Evolutionary conservation across 768 basidiomycete species (phyloP).

Genomic region (Suillus subaureus): DNA sequence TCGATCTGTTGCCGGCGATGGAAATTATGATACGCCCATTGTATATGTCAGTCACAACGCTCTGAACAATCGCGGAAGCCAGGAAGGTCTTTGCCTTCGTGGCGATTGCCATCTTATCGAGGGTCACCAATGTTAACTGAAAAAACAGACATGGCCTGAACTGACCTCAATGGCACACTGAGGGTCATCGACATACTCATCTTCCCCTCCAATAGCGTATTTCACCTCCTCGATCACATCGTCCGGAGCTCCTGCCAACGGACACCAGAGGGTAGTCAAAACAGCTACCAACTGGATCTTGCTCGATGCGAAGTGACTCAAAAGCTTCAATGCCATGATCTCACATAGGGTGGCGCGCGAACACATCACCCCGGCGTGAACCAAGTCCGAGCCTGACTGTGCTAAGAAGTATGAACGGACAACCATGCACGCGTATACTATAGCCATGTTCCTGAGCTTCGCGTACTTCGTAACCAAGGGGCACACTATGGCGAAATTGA

Average conservation of each 20-base stretch:
- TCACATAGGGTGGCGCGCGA: slow-evolving; percentile 82
- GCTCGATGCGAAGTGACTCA: slow-evolving; percentile 71
- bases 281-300: slow-evolving; percentile 77
- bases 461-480: slow-evolving; percentile 82
- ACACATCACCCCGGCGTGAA: slow-evolving; percentile 72
- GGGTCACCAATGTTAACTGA: background rate
- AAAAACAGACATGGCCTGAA: slow-evolving; percentile 15
- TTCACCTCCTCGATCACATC: slow-evolving; percentile 72
- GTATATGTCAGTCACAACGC: slow-evolving; percentile 86
- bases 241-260: slow-evolving; percentile 72
- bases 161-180: slow-evolving; percentile 87
- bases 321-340: slow-evolving; percentile 85
- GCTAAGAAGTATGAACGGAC: slow-evolving; percentile 78
- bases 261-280: slow-evolving; percentile 83
- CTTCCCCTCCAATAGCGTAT: slow-evolving; percentile 53
- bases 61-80: slow-evolving; percentile 80
- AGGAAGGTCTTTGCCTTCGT: slow-evolving; percentile 85
- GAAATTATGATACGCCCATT: slow-evolving; percentile 76
- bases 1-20: slow-evolving; percentile 60
- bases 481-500: slow-evolving; percentile 79
- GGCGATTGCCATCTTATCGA: slow-evolving; percentile 78
- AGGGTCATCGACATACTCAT: slow-evolving; percentile 60
- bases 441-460: slow-evolving; percentile 69
- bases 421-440: slow-evolving; percentile 77
- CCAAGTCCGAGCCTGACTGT: slow-evolving; percentile 69